Conservation (phyloP, 768 basidiomycete genomes). For the Boletales sp. region DNA sequence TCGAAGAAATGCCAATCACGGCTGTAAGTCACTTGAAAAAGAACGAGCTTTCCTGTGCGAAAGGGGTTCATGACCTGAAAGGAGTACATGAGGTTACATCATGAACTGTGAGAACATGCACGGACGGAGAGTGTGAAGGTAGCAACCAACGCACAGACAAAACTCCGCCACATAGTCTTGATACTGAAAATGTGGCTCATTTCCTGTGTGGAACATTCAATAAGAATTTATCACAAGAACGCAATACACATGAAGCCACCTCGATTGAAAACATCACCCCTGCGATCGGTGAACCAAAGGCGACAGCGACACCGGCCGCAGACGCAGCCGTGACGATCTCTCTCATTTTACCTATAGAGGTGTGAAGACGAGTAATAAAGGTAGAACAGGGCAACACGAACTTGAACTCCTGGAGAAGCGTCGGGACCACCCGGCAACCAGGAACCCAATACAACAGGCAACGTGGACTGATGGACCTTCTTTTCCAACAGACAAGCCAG, state of each 20-base stretch:
- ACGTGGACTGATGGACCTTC: constrained; percentile 98
- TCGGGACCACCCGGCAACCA: constrained; percentile 81
- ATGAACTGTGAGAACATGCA: constrained; percentile 21
- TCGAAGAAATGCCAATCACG: constrained; percentile 99
- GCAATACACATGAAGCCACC: constrained; percentile 37
- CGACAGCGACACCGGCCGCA: constrained; percentile 97
- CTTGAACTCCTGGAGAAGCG: constrained; percentile 87
- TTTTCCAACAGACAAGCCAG: constrained; percentile 94
- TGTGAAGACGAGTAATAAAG: constrained; percentile 14
- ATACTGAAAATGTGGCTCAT: constrained; percentile 98
- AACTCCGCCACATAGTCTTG: constrained; percentile 98
- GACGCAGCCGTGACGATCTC: constrained; percentile 94
- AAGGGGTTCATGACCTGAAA: constrained; percentile 94
- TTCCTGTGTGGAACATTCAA: constrained; percentile 54
- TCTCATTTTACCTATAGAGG: constrained; percentile 62
- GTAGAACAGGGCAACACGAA: constrained; percentile 33
- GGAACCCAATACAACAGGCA: constrained; percentile 88
- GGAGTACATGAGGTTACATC: constrained; percentile 19
- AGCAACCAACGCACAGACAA: constrained; percentile 95
- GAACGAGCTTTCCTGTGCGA: constrained; percentile 93
- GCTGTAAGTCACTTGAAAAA: constrained; percentile 97
- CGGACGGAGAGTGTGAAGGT: constrained; percentile 92
- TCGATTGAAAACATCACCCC: constrained; percentile 98
- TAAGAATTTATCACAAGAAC: not conserved
- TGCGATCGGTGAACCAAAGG: constrained; percentile 97